Evolutionary conservation across 306 rosid species (phyloP).

Genomic region (Fragaria iinumae): DNA sequence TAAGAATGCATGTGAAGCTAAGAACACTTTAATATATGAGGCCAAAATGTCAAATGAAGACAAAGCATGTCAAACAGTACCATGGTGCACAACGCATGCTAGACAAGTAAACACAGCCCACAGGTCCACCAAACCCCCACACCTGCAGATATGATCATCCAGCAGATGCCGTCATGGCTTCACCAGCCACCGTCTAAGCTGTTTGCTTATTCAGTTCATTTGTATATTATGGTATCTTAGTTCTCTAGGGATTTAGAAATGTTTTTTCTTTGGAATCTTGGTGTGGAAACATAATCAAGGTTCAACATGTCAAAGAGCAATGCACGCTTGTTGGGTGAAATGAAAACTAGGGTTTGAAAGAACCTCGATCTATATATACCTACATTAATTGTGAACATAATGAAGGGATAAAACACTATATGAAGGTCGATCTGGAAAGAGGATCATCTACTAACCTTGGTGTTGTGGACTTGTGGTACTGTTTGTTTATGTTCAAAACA

Average conservation of each 20-base stretch:
- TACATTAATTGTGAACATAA: not conserved
- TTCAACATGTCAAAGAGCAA: not conserved
- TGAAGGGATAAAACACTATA: not conserved
- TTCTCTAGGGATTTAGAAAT: not conserved
- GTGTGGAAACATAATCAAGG: not conserved
- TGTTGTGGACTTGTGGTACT: too few relatives aligned
- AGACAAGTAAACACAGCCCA: slow-evolving; percentile 50
- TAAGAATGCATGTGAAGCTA: not conserved
- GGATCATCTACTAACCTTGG: too few relatives aligned
- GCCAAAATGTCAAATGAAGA: slow-evolving; percentile 42
- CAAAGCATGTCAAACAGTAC: slow-evolving; percentile 74
- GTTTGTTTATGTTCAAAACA: too few relatives aligned
- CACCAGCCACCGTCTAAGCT: slow-evolving; percentile 22
- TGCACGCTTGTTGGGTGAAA: not conserved
- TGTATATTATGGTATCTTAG: not conserved
- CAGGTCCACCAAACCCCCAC: slow-evolving; percentile 67
- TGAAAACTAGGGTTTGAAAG: not conserved
- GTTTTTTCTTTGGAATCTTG: not conserved
- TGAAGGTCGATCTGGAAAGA: too few relatives aligned
- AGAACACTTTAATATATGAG: slow-evolving; percentile 25
- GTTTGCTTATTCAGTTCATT: not conserved
- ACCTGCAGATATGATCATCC: slow-evolving; percentile 11
- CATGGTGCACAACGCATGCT: slow-evolving; percentile 74
- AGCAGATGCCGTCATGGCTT: slow-evolving; percentile 31
- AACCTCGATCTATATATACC: not conserved